Evolutionary conservation across 345 rosid species (phyloP).

Genomic region (Gossypium rotundifolium): DNA sequence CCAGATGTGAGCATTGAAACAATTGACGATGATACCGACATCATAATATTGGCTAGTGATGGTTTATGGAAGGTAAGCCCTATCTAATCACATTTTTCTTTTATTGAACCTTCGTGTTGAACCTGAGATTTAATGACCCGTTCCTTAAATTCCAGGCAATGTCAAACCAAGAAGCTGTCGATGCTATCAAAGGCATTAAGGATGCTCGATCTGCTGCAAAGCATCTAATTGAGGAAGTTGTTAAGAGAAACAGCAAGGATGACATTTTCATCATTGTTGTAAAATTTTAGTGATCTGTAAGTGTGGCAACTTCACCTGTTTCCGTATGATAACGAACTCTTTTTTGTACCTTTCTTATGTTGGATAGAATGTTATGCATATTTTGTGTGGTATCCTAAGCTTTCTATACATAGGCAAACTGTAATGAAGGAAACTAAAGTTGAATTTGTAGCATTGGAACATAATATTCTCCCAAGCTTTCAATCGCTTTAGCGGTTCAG

Average conservation of each 20-base stretch:
- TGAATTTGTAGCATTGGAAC: background rate
- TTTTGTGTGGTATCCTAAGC: conserved; percentile 3
- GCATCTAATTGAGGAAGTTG: conserved; percentile 75
- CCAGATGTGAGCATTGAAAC: no score
- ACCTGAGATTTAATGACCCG: no score
- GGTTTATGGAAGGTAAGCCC: no score
- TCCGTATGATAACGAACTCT: conserved; percentile 4
- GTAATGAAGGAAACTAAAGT: background rate
- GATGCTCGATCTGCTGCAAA: conserved; percentile 83
- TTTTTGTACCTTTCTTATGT: background rate
- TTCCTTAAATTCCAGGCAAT: conserved; percentile 44
- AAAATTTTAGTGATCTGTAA: conserved; percentile 43
- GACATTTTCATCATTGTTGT: conserved; percentile 88
- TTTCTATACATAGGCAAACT: background rate
- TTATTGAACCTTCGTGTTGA: background rate
- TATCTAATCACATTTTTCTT: no score
- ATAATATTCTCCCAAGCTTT: no score
- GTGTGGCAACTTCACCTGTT: background rate
- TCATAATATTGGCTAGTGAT: no score
- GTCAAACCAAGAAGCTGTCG: conserved; percentile 84
- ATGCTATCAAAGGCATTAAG: conserved; percentile 43
- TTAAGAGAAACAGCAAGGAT: conserved; percentile 62
- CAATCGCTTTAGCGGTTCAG: background rate
- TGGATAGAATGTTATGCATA: background rate
- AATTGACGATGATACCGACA: no score